These are phyloP conservation scores for Aquilaria sinensis DNA, from an alignment of 345 rosid genomes.

Conservation along the genomic window DNA sequence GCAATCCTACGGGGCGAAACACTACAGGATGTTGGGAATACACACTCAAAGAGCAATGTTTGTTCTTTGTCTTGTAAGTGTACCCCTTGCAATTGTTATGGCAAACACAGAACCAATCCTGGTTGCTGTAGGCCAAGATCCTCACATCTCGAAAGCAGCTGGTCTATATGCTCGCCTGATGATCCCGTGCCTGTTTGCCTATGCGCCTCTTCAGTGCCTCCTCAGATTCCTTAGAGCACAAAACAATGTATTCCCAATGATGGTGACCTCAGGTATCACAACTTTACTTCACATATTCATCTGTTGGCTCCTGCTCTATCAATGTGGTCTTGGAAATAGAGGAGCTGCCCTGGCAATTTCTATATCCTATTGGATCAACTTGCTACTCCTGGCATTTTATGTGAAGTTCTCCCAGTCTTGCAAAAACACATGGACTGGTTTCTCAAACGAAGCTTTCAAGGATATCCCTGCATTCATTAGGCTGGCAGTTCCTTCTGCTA, in stretches of 20 bases:
- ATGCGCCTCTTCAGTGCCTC: conserved; percentile 30
- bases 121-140: conserved; percentile 9
- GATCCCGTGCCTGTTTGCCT: conserved; percentile 40
- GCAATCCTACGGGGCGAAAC: conserved; percentile 28
- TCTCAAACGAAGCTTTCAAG: conserved; percentile 21
- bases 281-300: conserved; percentile 27
- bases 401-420: conserved; percentile 28
- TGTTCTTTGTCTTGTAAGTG: conserved; percentile 7
- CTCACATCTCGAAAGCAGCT: conserved; percentile 31
- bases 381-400: conserved; percentile 20
- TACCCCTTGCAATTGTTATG: conserved; percentile 18
- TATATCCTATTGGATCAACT: conserved; percentile 33
- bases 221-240: conserved; percentile 46
- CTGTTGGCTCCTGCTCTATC: conserved; percentile 44
- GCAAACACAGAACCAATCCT: conserved; percentile 5
- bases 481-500: conserved; percentile 28
- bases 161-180: conserved; percentile 37
- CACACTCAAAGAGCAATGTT: conserved; percentile 20
- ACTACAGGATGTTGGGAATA: conserved; percentile 17
- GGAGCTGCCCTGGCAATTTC: conserved; percentile 49
- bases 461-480: conserved; percentile 8
- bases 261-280: conserved; percentile 37
- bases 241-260: conserved; percentile 42
- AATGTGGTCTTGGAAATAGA: conserved; percentile 32
- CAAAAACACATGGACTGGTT: conserved; percentile 22